phyloP scores from a whole-genome alignment of 192 early-diverging fungal species.

The Phlyctochytrium arcticum region DNA sequence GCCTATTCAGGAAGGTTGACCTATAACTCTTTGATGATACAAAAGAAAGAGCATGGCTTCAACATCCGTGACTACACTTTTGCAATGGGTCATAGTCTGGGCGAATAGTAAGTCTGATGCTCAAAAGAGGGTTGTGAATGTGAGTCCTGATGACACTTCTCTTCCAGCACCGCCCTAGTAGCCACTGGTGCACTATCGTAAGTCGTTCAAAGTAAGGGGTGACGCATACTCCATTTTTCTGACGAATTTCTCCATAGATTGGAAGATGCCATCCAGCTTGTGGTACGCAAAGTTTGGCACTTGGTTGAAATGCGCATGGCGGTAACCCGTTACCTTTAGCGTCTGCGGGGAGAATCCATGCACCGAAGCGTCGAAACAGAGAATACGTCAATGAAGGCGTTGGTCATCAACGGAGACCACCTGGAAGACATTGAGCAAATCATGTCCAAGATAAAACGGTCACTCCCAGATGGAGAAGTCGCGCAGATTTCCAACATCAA shows the following conservation, averaged over 20 bases:
- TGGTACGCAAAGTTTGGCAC: slow-evolving; percentile 43
- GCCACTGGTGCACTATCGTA: slow-evolving; percentile 44
- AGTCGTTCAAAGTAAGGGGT: no score
- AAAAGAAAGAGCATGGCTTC: slow-evolving; percentile 69
- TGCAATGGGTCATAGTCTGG: slow-evolving; percentile 89
- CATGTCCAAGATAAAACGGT: slow-evolving; percentile 59
- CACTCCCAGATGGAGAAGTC: slow-evolving; percentile 65
- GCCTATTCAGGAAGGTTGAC: not conserved
- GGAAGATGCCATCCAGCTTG: slow-evolving; percentile 78
- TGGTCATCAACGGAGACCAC: slow-evolving; percentile 70
- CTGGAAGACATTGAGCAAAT: slow-evolving; percentile 67
- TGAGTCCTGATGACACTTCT: not conserved
- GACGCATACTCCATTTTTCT: no score
- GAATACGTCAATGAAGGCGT: slow-evolving; percentile 83
- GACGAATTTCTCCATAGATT: slow-evolving; percentile 33
- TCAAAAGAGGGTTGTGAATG: not conserved
- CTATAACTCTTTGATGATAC: not conserved
- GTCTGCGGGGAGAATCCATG: slow-evolving; percentile 85
- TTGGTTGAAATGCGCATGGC: not conserved
- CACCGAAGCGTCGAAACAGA: slow-evolving; percentile 65
- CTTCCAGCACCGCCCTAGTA: slow-evolving; percentile 38
- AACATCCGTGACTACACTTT: slow-evolving; percentile 70
- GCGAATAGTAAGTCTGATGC: slow-evolving; percentile 74
- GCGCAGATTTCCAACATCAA: slow-evolving; percentile 90
- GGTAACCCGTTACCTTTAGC: slow-evolving; percentile 25